phyloP scores from a whole-genome alignment of 805 yeast species.

The Alloascoidea africana region DNA sequence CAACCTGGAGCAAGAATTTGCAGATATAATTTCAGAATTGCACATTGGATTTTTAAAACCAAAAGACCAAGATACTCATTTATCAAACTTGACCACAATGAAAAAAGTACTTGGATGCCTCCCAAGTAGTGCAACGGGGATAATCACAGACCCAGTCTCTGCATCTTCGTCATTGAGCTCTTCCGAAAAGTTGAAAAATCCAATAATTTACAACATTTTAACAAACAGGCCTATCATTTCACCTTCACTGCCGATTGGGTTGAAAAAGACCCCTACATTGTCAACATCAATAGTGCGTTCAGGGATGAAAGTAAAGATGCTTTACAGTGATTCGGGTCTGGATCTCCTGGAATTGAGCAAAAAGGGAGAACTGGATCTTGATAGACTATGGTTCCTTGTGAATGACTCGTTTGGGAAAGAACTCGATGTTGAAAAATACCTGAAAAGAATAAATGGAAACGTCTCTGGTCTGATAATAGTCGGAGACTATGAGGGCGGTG shows the following conservation, averaged over 20 bases:
- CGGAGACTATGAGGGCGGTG: slow-evolving; percentile 93
- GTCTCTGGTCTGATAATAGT: slow-evolving; percentile 72
- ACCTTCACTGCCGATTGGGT: slow-evolving; percentile 69
- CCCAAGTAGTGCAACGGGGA: slow-evolving; percentile 54
- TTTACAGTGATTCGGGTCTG: slow-evolving; percentile 20
- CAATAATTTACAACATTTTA: slow-evolving; percentile 75
- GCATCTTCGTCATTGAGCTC: slow-evolving; percentile 31
- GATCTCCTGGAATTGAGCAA: slow-evolving; percentile 24
- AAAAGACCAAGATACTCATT: slow-evolving; percentile 33
- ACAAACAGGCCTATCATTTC: slow-evolving; percentile 88
- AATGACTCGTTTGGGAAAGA: slow-evolving; percentile 66
- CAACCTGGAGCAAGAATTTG: slow-evolving; percentile 70
- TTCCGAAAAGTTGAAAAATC: slow-evolving; percentile 40
- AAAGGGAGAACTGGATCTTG: slow-evolving; percentile 32
- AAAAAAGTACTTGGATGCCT: slow-evolving; percentile 33
- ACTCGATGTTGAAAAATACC: slow-evolving; percentile 52
- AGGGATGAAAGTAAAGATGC: slow-evolving; percentile 47
- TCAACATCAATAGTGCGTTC: slow-evolving; percentile 69
- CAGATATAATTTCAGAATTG: slow-evolving; percentile 48
- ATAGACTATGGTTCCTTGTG: slow-evolving; percentile 42
- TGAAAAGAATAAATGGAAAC: slow-evolving; percentile 44
- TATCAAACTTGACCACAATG: slow-evolving; percentile 56
- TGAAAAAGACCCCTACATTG: slow-evolving; percentile 39
- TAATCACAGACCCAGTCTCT: slow-evolving; percentile 72
- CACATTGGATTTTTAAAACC: slow-evolving; percentile 38